Evolutionary conservation across 129 eudicot genomes (phyloP), one percentile per base, ranked within the genome.

Genomic region (Flaveria ramosissima): DNA sequence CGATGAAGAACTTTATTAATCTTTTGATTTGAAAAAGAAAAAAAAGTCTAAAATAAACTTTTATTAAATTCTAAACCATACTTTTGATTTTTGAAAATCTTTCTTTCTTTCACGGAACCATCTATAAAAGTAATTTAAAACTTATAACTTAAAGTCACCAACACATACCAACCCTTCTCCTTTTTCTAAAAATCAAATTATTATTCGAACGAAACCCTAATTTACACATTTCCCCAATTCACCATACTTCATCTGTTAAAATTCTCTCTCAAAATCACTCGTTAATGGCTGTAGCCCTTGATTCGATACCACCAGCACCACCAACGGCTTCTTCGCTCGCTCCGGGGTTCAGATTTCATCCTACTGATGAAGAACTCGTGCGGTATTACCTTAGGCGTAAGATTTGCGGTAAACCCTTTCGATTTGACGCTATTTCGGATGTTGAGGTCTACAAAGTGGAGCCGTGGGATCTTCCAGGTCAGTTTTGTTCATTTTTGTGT

Each of bases 401-500:
- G 82, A 73, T 89, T 70, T 77, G 81, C 55, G 90, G 88, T 2
- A 88, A 83, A 47, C 75, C 90, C 9, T 84, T 92, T 9, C 87
- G 84, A 4, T 71, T 87, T 46, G 90, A 87, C 42, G 88, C 92
- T 2, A 89, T 92, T 59, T 83, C 90, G 16, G 92, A 89, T 17
- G 77, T 92, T 69, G 97, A 92, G 71, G 85, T 92, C 24, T 92
- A 92, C 81, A 92, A 85, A 78, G 80, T 76, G 15, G 97, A 89
- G 79, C 97, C 97, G 0, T 92, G 96, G 95, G 98, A 93, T 77
- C 97, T 93, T 30, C 98, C 97, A 39, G 88, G 96, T 93, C 16
- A 7, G 67, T 68, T 52, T 7, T 21, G 67, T 73, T 64, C 4
- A 16, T 36, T 46, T 62, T 62, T 26, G 6, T 19, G 47, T 24